A percentile compares a stretch with the other conserved stretches of the same genome.
Evolutionary conservation across 2,329 filamentous ascomycete genomes (phyloP).

Genomic region (Exophiala xenobiotica): DNA sequence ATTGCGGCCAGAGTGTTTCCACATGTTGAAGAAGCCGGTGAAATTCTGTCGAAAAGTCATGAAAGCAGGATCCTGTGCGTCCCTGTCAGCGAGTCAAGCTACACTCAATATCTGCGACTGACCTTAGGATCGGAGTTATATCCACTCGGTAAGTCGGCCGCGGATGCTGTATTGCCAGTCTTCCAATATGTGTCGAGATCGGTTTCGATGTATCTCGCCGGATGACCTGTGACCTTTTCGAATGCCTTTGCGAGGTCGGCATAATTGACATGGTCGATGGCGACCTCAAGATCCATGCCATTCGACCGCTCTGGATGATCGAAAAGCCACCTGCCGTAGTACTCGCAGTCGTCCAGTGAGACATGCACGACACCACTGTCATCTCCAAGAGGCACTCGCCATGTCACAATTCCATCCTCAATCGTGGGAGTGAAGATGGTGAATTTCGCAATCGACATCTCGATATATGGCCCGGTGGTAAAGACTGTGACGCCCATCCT

Average conservation of each 20-base stretch:
- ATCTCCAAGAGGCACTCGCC: constrained; percentile 42
- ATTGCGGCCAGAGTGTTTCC: constrained; percentile 44
- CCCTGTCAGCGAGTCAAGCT: not conserved
- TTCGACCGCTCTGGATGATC: constrained; percentile 46
- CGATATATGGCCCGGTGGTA: constrained; percentile 33
- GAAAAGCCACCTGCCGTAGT: constrained; percentile 51
- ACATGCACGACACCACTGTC: constrained; percentile 41
- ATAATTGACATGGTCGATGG: constrained; percentile 45
- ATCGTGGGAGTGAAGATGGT: constrained; percentile 45
- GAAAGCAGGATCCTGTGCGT: constrained; percentile 34
- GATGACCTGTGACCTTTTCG: constrained; percentile 43
- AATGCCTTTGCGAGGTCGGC: constrained; percentile 45
- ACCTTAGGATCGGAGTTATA: constrained; percentile 37
- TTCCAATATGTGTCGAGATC: constrained; percentile 39
- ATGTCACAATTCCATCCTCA: constrained; percentile 44
- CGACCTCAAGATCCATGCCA: constrained; percentile 48
- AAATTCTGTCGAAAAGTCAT: constrained; percentile 51
- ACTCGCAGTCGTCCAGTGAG: constrained; percentile 48
- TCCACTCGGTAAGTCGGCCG: constrained; percentile 36
- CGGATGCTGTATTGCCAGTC: constrained; percentile 20
- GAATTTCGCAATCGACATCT: constrained; percentile 28
- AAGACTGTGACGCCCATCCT: constrained; percentile 29
- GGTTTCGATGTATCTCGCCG: constrained; percentile 42
- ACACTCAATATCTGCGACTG: not conserved
- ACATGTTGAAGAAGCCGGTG: constrained; percentile 52